Percentiles rank a stretch among this genome's conserved stretches.
Evolutionary conservation across 768 basidiomycete genomes (phyloP).

Genomic region (Auricularia auricula-judae): DNA sequence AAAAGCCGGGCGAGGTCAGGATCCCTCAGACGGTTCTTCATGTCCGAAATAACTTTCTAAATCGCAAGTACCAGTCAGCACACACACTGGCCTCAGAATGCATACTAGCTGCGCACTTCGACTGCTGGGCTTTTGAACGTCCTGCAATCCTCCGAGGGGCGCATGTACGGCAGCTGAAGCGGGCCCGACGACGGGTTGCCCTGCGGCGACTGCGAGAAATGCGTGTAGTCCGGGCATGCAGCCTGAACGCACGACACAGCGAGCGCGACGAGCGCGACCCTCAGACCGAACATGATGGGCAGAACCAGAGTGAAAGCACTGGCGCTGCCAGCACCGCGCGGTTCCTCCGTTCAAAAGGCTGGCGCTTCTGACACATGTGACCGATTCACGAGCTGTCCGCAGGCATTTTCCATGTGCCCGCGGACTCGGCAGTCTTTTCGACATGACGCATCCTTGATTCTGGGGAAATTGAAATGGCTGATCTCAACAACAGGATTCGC

Average conservation of each 20-base stretch:
- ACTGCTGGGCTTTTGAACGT: constrained; percentile 70
- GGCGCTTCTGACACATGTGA: neutral
- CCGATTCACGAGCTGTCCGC: neutral
- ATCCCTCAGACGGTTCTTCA: constrained; percentile 61
- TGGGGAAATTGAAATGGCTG: too few relatives aligned
- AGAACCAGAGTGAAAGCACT: neutral
- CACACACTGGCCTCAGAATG: neutral
- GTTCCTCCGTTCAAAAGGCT: neutral
- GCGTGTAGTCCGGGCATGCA: constrained; percentile 52
- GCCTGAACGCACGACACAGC: constrained; percentile 14
- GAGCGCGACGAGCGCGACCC: neutral
- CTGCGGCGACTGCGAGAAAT: constrained; percentile 42
- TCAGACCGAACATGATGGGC: neutral
- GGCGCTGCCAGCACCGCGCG: neutral
- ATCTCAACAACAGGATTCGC: too few relatives aligned
- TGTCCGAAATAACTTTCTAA: constrained; percentile 63
- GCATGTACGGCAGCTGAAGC: constrained; percentile 59
- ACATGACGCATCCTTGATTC: too few relatives aligned
- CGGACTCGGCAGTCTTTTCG: too few relatives aligned
- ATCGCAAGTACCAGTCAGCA: neutral
- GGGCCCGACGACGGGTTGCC: constrained; percentile 49
- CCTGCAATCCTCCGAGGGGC: constrained; percentile 55
- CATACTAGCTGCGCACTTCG: constrained; percentile 34
- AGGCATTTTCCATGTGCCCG: neutral
- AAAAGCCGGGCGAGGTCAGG: constrained; percentile 69